A percentile compares a stretch with the other conserved stretches of the same genome.
Conservation (phyloP, 1,139 yeast genomes). For the Pneumocystis wakefieldiae region DNA sequence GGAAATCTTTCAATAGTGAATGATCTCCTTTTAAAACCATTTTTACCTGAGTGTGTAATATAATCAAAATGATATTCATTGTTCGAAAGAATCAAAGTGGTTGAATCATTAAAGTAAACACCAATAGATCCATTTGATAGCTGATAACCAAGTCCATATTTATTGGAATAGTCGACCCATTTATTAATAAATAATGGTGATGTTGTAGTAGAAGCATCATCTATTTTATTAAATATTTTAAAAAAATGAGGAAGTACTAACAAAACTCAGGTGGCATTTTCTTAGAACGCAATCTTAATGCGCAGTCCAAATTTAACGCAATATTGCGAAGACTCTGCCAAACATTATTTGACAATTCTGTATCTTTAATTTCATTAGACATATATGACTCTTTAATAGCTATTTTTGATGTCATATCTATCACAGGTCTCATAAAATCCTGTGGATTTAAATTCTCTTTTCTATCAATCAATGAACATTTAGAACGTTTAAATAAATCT, state of each 20-base stretch:
- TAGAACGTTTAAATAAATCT: background rate
- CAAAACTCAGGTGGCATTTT: background rate
- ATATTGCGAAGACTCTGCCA: background rate
- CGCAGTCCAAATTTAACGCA: background rate
- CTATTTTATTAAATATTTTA: background rate
- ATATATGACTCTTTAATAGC: background rate
- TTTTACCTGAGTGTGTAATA: constrained; percentile 22
- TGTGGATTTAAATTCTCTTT: constrained; percentile 7
- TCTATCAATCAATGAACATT: background rate
- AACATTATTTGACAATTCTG: background rate
- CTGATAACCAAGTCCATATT: constrained; percentile 90
- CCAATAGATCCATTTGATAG: constrained; percentile 82
- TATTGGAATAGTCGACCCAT: constrained; percentile 96
- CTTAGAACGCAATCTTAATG: background rate
- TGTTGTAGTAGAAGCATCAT: background rate
- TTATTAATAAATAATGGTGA: constrained; percentile 47
- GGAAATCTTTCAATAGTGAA: constrained; percentile 48
- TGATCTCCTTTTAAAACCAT: constrained; percentile 33
- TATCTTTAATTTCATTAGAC: background rate
- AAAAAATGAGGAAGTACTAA: background rate
- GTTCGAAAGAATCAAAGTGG: constrained; percentile 57
- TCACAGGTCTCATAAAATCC: constrained; percentile 1
- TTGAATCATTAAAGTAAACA: constrained; percentile 74
- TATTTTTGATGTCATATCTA: background rate
- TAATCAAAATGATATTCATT: constrained; percentile 50